Conservation (phyloP, 345 rosid genomes). For the Noccaea caerulescens region DNA sequence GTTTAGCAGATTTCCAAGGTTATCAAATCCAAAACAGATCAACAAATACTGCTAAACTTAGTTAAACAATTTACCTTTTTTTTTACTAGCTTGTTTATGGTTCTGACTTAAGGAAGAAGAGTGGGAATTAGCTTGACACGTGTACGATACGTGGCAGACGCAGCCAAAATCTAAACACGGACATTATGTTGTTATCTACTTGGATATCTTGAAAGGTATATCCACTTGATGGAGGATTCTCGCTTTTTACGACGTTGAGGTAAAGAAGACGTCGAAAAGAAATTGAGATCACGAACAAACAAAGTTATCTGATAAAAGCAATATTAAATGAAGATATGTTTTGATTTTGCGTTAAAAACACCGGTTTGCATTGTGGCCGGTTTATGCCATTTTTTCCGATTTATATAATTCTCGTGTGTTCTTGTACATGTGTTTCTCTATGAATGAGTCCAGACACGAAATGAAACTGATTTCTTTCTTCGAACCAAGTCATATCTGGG, state of each 20-base stretch:
- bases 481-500: background rate
- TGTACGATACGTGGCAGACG: conserved; percentile 32
- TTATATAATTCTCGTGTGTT: background rate
- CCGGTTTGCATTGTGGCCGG: conserved; percentile 21
- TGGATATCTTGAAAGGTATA: background rate
- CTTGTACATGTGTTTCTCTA: background rate
- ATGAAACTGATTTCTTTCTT: conserved; percentile 5
- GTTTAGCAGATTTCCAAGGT: too few relatives aligned
- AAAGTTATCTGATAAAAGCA: background rate
- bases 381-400: background rate
- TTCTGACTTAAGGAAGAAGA: background rate
- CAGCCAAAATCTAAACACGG: background rate
- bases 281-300: background rate
- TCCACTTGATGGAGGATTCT: background rate
- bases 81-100: background rate
- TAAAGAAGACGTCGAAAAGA: background rate
- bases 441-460: background rate
- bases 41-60: background rate
- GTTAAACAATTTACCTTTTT: background rate
- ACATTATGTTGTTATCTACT: conserved; percentile 16
- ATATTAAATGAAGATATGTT: background rate
- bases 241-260: conserved; percentile 15
- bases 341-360: background rate
- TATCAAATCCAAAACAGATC: background rate
- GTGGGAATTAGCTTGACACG: conserved; percentile 13